Evolutionary conservation across 495 filamentous ascomycete species (phyloP).

Genomic region (Cryomyces minteri): DNA sequence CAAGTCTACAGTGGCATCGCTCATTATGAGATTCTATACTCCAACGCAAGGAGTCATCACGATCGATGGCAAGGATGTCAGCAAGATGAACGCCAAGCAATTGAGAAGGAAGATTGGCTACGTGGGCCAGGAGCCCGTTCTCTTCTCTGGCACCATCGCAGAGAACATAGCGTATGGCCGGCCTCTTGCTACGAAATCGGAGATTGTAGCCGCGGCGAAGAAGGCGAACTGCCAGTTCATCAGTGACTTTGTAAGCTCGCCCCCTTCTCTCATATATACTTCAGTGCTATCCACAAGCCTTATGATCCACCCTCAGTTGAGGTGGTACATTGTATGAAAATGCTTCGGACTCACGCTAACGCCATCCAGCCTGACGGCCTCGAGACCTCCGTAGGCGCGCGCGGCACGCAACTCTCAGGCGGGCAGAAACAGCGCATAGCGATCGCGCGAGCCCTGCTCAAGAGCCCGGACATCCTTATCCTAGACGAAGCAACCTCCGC

Average conservation of each 20-base stretch:
- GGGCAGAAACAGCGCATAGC: slow-evolving; percentile 97
- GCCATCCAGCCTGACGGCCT: slow-evolving; percentile 60
- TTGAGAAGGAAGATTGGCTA: slow-evolving; percentile 88
- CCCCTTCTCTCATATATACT: not conserved
- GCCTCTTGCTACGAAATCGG: slow-evolving; percentile 54
- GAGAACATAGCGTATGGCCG: slow-evolving; percentile 94
- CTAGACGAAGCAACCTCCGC: slow-evolving; percentile 68
- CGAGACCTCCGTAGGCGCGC: slow-evolving; percentile 81
- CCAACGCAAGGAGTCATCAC: slow-evolving; percentile 59
- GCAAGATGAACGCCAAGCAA: slow-evolving; percentile 79
- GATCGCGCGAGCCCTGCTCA: slow-evolving; percentile 85
- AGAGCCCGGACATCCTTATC: slow-evolving; percentile 90
- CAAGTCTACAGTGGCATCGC: slow-evolving; percentile 80
- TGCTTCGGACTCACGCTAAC: not conserved
- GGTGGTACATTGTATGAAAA: too few species aligned
- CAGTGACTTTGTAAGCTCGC: slow-evolving; percentile 55
- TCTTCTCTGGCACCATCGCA: slow-evolving; percentile 89
- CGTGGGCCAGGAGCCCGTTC: slow-evolving; percentile 85
- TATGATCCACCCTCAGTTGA: not conserved
- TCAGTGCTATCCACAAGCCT: slow-evolving; percentile 4
- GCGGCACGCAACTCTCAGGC: slow-evolving; percentile 84
- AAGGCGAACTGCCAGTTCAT: slow-evolving; percentile 98
- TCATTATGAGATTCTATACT: slow-evolving; percentile 81
- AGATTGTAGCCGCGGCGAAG: slow-evolving; percentile 72
- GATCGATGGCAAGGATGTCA: slow-evolving; percentile 73